Percentiles rank a stretch among this genome's conserved stretches.
Evolutionary conservation across 2,329 filamentous ascomycete genomes (phyloP).

Genomic region (Tolypocladium tropicale): DNA sequence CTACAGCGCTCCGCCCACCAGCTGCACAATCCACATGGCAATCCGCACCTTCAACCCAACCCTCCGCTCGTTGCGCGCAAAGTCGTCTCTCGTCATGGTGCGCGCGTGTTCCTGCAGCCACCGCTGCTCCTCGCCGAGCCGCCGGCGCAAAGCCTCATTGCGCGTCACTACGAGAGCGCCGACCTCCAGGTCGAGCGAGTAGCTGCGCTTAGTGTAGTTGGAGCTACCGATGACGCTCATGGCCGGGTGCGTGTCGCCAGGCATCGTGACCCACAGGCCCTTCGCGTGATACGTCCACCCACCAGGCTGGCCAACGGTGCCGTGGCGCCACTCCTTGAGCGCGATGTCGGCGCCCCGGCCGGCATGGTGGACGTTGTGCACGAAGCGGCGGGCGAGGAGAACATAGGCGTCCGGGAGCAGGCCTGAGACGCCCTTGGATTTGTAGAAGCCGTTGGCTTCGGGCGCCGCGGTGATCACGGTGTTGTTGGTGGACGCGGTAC

Average conservation of each 20-base stretch:
- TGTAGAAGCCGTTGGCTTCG: constrained; percentile 91
- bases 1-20: constrained; percentile 79
- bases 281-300: constrained; percentile 99
- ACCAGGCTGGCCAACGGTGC: constrained; percentile 66
- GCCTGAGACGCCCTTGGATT: constrained; percentile 76
- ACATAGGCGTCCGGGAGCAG: constrained; percentile 90
- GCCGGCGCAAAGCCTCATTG: constrained; percentile 59
- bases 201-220: constrained; percentile 93
- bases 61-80: constrained; percentile 69
- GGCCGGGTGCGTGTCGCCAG: constrained; percentile 54
- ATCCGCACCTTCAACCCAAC: constrained; percentile 77
- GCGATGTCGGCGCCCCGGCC: constrained; percentile 47
- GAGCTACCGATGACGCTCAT: constrained; percentile 82
- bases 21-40: constrained; percentile 87
- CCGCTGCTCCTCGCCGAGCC: constrained; percentile 68
- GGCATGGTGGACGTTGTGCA: constrained; percentile 44
- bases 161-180: constrained; percentile 78
- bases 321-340: constrained; percentile 80
- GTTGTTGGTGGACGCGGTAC: constrained; percentile 57
- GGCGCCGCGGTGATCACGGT: constrained; percentile 89
- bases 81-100: constrained; percentile 63
- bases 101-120: constrained; percentile 69
- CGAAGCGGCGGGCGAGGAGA: constrained; percentile 71
- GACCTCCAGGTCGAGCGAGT: constrained; percentile 83
- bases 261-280: constrained; percentile 79